These are phyloP conservation scores for Macrophomina tecta DNA, from an alignment of 2,329 filamentous ascomycete species.

Conservation along the genomic window DNA sequence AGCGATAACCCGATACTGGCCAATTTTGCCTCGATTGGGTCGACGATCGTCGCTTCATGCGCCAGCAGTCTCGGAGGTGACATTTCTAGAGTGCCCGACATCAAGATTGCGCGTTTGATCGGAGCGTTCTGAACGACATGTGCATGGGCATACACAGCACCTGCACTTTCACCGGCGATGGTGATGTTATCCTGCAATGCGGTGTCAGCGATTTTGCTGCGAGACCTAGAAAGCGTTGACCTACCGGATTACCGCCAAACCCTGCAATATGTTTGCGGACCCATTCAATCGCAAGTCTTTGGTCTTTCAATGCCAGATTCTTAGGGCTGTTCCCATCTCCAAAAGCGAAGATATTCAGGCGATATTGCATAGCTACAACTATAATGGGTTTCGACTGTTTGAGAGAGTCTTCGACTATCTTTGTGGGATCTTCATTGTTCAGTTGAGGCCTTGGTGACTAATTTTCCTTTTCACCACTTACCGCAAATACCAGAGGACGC, in stretches of 20 bases:
- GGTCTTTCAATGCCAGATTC: slow-evolving; percentile 47
- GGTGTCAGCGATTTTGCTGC: background rate
- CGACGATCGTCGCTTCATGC: slow-evolving; percentile 41
- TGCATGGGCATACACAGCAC: slow-evolving; percentile 54
- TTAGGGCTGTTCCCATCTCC: slow-evolving; percentile 45
- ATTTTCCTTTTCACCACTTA: slow-evolving; percentile 29
- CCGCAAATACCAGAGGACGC: slow-evolving; percentile 51
- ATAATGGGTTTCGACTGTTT: slow-evolving; percentile 45
- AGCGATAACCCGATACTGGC: slow-evolving; percentile 19
- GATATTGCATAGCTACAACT: slow-evolving; percentile 52
- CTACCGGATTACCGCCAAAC: slow-evolving; percentile 40
- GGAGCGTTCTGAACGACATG: slow-evolving; percentile 45
- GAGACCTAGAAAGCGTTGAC: background rate
- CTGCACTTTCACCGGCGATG: slow-evolving; percentile 54
- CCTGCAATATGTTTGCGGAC: slow-evolving; percentile 34
- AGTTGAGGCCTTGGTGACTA: background rate
- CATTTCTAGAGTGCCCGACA: slow-evolving; percentile 52
- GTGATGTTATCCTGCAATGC: slow-evolving; percentile 46
- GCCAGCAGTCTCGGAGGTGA: slow-evolving; percentile 50
- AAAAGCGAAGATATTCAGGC: slow-evolving; percentile 55
- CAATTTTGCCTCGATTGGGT: slow-evolving; percentile 34
- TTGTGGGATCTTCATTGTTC: slow-evolving; percentile 12
- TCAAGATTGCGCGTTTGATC: slow-evolving; percentile 45
- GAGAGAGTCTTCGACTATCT: slow-evolving; percentile 40
- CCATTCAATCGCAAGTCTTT: slow-evolving; percentile 45